These are phyloP conservation scores for Penicillium robsamsonii DNA, from an alignment of 495 filamentous ascomycete genomes.

Conservation along the genomic window DNA sequence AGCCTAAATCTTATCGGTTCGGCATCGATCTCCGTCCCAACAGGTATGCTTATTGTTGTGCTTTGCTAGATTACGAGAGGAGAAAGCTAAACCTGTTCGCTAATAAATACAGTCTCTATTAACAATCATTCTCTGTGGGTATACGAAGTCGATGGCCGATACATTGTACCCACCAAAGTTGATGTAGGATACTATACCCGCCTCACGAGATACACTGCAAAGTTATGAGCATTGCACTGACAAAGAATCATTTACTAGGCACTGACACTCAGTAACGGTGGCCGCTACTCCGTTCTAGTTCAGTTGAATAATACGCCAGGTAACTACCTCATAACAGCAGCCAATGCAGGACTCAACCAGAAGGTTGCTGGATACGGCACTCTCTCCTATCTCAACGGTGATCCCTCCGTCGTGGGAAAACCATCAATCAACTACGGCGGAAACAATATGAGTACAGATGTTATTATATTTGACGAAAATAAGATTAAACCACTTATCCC, in stretches of 20 bases:
- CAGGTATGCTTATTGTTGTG: background rate
- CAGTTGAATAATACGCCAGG: constrained; percentile 21
- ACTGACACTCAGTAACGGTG: constrained; percentile 18
- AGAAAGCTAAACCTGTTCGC: background rate
- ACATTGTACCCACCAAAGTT: constrained; percentile 20
- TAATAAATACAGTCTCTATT: constrained; percentile 31
- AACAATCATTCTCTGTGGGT: constrained; percentile 26
- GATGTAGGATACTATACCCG: constrained; percentile 6
- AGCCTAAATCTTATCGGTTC: constrained; percentile 9
- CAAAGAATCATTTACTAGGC: background rate
- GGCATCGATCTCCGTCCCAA: background rate
- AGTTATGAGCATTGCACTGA: background rate
- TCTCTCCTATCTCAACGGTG: constrained; percentile 20
- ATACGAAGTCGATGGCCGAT: constrained; percentile 28
- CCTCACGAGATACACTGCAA: background rate
- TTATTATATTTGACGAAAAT: background rate
- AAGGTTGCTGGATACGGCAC: constrained; percentile 16
- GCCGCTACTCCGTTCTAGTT: constrained; percentile 23
- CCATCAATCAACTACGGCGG: constrained; percentile 17
- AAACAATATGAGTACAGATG: background rate
- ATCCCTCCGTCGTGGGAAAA: constrained; percentile 21
- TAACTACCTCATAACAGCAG: constrained; percentile 22
- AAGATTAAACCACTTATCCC: constrained; percentile 4
- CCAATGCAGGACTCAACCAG: constrained; percentile 20
- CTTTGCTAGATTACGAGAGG: background rate